These are phyloP conservation scores for Wickerhamomyces silvicola DNA, from an alignment of 805 yeast genomes.

Conservation along the genomic window DNA sequence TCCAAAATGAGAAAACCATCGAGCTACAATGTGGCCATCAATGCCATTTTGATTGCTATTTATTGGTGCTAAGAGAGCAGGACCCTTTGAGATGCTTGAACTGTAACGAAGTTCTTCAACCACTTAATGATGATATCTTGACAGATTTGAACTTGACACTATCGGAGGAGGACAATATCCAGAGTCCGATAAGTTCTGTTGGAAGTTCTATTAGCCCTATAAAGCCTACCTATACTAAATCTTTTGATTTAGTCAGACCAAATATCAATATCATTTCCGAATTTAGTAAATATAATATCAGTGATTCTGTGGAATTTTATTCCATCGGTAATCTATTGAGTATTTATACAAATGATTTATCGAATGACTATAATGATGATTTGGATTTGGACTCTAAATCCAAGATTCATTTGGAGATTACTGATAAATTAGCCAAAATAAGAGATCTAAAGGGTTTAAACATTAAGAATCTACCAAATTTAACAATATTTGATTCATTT, in stretches of 20 bases:
- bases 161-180: background rate
- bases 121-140: constrained; percentile 23
- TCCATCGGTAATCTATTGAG: constrained; percentile 12
- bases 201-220: background rate
- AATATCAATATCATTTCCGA: constrained; percentile 18
- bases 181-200: background rate
- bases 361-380: constrained; percentile 2
- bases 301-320: constrained; percentile 6
- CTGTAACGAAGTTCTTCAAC: constrained; percentile 21
- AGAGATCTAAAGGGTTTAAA: constrained; percentile 10
- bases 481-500: constrained; percentile 36
- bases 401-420: constrained; percentile 11
- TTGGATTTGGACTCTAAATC: constrained; percentile 5
- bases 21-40: constrained; percentile 38
- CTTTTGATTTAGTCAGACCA: constrained; percentile 12
- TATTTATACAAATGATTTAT: constrained; percentile 15
- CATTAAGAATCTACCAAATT: constrained; percentile 17
- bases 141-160: constrained; percentile 16
- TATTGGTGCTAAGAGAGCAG: constrained; percentile 22
- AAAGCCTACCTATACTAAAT: constrained; percentile 3
- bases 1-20: constrained; percentile 37
- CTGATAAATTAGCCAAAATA: constrained; percentile 2
- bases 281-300: constrained; percentile 15
- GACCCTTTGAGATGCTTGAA: constrained; percentile 22
- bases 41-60: constrained; percentile 38